These are phyloP conservation scores for Kodamaea kakaduensis DNA, from an alignment of 805 yeast species.

Conservation along the genomic window DNA sequence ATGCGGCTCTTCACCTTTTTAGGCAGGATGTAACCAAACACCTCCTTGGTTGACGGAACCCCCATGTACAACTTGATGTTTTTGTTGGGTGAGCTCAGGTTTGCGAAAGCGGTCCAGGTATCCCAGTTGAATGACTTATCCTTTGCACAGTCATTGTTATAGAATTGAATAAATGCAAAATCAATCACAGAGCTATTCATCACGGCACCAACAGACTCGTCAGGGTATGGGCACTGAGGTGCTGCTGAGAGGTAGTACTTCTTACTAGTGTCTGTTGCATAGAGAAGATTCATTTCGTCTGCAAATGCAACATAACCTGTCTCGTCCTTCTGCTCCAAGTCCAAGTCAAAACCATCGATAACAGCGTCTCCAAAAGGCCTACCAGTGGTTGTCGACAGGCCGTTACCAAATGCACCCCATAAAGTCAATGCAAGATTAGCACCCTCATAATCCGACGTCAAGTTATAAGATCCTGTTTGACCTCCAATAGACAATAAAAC, in stretches of 20 bases:
- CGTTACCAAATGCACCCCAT: slow-evolving; percentile 40
- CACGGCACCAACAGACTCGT: slow-evolving; percentile 34
- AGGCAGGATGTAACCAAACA: slow-evolving; percentile 35
- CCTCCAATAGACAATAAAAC: slow-evolving; percentile 78
- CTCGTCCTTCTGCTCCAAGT: slow-evolving; percentile 22
- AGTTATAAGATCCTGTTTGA: slow-evolving; percentile 56
- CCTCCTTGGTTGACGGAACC: slow-evolving; percentile 32
- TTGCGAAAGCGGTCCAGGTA: slow-evolving; percentile 67
- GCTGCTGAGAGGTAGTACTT: slow-evolving; percentile 75
- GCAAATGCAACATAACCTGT: slow-evolving; percentile 26
- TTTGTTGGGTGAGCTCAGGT: slow-evolving; percentile 45
- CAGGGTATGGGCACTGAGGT: slow-evolving; percentile 88
- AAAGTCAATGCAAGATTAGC: slow-evolving; percentile 46
- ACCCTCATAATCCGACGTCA: slow-evolving; percentile 50
- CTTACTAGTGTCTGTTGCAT: slow-evolving; percentile 2
- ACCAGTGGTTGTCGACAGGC: slow-evolving; percentile 15
- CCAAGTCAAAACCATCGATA: slow-evolving; percentile 33
- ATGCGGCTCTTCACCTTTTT: slow-evolving; percentile 11
- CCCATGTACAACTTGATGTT: slow-evolving; percentile 32
- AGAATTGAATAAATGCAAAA: slow-evolving; percentile 80
- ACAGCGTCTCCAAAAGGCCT: slow-evolving; percentile 11
- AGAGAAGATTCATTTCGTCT: background rate
- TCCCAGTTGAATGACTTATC: slow-evolving; percentile 50
- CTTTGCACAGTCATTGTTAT: slow-evolving; percentile 73
- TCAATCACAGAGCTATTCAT: slow-evolving; percentile 57